phyloP scores from a whole-genome alignment of 208 protist genomes.

The Leishmania arabica region DNA sequence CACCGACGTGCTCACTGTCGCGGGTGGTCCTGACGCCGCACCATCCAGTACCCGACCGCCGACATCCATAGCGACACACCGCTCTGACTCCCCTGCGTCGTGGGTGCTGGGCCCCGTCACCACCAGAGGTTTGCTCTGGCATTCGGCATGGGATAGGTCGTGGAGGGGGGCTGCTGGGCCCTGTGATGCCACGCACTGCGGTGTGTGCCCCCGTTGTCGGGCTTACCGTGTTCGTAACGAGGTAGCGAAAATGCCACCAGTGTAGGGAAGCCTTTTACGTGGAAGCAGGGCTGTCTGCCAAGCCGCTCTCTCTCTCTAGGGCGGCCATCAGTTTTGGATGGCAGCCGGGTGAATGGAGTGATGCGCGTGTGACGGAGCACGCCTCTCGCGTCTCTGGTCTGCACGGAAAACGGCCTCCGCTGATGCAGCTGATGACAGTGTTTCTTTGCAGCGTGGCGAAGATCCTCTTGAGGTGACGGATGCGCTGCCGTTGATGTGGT shows the following conservation, averaged over 20 bases:
- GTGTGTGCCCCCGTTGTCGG: background rate
- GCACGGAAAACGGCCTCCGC: background rate
- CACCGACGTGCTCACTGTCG: background rate
- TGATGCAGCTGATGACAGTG: background rate
- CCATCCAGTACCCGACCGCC: background rate
- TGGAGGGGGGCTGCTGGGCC: background rate
- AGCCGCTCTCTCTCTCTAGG: background rate
- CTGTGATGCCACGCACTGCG: background rate
- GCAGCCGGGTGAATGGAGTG: background rate
- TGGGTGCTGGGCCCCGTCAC: background rate
- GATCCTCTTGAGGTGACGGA: background rate
- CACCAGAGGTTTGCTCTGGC: background rate
- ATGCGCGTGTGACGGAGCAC: background rate
- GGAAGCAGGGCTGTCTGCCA: background rate
- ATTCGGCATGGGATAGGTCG: background rate
- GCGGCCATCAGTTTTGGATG: background rate
- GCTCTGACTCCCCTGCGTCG: background rate
- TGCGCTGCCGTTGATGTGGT: background rate
- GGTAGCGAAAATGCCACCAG: background rate
- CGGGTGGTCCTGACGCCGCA: background rate
- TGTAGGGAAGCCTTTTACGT: background rate
- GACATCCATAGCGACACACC: background rate
- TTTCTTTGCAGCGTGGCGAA: background rate
- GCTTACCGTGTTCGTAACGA: background rate
- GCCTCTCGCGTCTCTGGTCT: background rate